Evolutionary conservation across 1,284 basidiomycete species (phyloP), one percentile per base, ranked within the genome.

Genomic region (Trichosporon ovoides): DNA sequence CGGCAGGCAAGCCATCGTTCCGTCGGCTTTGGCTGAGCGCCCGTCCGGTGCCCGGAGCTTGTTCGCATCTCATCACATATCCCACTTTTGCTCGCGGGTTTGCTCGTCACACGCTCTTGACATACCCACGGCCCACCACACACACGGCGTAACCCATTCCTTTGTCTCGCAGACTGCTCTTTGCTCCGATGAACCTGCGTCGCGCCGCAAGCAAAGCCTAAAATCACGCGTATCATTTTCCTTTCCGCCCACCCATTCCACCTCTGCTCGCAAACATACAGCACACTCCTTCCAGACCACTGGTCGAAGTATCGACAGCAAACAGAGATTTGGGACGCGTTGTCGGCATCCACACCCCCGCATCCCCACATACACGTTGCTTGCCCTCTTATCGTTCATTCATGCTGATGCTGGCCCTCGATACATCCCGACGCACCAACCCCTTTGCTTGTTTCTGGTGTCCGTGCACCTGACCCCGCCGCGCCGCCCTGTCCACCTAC

Each of bases 391-490:
- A 28, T n/a, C 22, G 43, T 31, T 43, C 19, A 22, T n/a, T n/a
- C 24, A 48, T 48, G 43, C 43, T 48, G 43, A 48, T 22, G 43
- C 43, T 48, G 24, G 43, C 43, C 22, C 22, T 48, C 28, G 43
- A 48, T 48, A 22, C 16, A 48, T 28, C 43, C 28, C 43, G 43
- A 24, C 14, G 22, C 43, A 31, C 43, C 43, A 48, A n/a, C 43
- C 43, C 43, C 14, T 31, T 28, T 48, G 22, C 43, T 48, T 28
- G 43, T 48, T 48, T 48, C 43, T 28, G 43, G 43, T 48, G 43
- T 48, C 43, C 24, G 43, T 48, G 43, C 43, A 24, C 43, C n/a
- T 48, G 43, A 48, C 43, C 43, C 43, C 43, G 43, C 22, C n/a
- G 43, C 43, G 43, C 18, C 43, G 43, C 43, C 43, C 43, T 46